These are phyloP conservation scores for Hirsutella rhossiliensis DNA, from an alignment of 2,329 filamentous ascomycete species.

Conservation along the genomic window DNA sequence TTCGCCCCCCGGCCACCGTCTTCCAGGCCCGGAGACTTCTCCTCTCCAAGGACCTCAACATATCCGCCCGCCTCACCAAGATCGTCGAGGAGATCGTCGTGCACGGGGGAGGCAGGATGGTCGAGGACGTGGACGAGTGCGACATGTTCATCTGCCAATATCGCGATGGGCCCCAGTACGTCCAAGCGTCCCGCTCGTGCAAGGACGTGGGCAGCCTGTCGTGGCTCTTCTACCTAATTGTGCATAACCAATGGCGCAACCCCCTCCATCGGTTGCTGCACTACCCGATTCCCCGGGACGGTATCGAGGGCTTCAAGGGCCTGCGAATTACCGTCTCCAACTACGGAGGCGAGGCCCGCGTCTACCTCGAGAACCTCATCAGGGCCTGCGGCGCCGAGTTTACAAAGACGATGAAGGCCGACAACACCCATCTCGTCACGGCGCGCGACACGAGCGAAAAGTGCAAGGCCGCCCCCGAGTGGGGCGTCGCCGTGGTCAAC, in stretches of 20 bases:
- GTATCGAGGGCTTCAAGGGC: conserved; percentile 67
- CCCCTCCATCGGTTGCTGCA: conserved; percentile 75
- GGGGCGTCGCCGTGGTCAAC: conserved; percentile 82
- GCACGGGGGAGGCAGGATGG: conserved; percentile 59
- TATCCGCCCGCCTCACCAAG: conserved; percentile 52
- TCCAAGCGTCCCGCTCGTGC: conserved; percentile 59
- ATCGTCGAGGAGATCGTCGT: conserved; percentile 61
- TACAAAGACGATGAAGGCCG: conserved; percentile 88
- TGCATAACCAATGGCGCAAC: conserved; percentile 78
- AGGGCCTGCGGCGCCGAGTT: conserved; percentile 74
- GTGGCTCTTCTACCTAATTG: conserved; percentile 90
- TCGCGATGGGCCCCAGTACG: conserved; percentile 69
- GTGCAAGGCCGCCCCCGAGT: conserved; percentile 81
- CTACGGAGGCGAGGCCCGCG: conserved; percentile 86
- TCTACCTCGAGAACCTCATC: conserved; percentile 88
- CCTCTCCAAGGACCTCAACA: conserved; percentile 61
- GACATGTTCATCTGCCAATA: conserved; percentile 83
- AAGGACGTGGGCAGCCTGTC: conserved; percentile 86
- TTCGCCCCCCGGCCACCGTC: conserved; percentile 49
- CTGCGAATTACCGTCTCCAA: conserved; percentile 85
- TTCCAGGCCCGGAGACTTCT: conserved; percentile 70
- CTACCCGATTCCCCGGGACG: conserved; percentile 69
- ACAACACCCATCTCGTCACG: conserved; percentile 92
- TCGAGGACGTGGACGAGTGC: conserved; percentile 52
- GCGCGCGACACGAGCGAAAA: conserved; percentile 87